Evolutionary conservation across 2,329 filamentous ascomycete genomes (phyloP), one percentile per base, ranked within the genome.

Genomic region (Nigrospora oryzae): DNA sequence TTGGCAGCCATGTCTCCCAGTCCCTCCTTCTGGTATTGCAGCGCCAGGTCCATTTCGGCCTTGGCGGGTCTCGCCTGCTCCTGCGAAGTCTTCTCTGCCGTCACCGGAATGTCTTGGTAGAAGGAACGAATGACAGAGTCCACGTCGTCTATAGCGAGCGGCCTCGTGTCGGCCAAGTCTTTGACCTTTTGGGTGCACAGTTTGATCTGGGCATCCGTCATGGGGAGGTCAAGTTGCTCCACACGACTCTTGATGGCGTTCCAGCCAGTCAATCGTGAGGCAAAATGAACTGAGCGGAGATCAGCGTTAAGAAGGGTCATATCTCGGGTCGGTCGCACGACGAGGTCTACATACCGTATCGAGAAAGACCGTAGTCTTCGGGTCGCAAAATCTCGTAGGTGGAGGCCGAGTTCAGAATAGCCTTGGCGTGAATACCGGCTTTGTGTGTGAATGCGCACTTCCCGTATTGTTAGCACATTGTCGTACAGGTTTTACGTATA

Each of bases 241-340:
- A 86, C 85, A 69, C 90, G 81, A 45, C 81, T 86, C 79, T 95
- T 95, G 75, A 96, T 89, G 38, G 90, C 89, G 62, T 96, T 96
- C 90, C 89, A 95, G 58, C 89, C 89, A 4, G 89, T 95, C 56
- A 95, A 65, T 51, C 89, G 85, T 47, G 95, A 86, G 15, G 82
- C 81, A 37, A 59, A 54, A 39, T 51, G 48, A 48, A 89, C 82
- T 23, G 19, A 6, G 61, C 94, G 94, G 13, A 14, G 10, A 4
- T 5, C 2, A 19, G 5, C 15, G 28, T 40, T 17, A 40, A 28
- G n/a, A 40, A 11, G 5, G 23, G 19, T 33, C 11, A 11, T 40
- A 4, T 23, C 6, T 23, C 19, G 6, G 6, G 6, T 4, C 6
- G 6, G 6, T 6, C 4, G 4, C 19, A 4, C 19, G 19, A 23